Base-by-base conservation (phyloP, 139 green algal species). In the Chlamydomonas sp. region DNA sequence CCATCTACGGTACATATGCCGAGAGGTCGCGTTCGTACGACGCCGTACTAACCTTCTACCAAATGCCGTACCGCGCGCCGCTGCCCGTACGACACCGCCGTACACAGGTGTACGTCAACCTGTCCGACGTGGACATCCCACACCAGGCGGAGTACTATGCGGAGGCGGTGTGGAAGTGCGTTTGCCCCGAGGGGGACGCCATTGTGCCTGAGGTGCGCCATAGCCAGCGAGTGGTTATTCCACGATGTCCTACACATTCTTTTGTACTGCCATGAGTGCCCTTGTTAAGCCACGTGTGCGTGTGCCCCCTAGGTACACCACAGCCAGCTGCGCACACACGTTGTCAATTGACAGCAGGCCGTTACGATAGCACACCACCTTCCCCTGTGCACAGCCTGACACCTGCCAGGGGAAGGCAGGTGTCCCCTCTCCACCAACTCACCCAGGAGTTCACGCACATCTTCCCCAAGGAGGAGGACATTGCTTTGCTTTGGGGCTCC, bases 91-190 rank as follows among this genome's bases (percentile, higher is more conserved):
- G 68, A 61, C 60, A 82, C 59, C 60, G 69, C 60, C 60, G 68
- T 6, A 10, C 69, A 14, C 15, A 74, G 72, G 74, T 77, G 77
- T 89, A 89, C 77, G 68, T 60, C 77, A 20, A 63, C 4, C 68
- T 89, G 17, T 80, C 85, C 57, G 85, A 89, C 62, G 58, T 5
- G 61, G 85, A 89, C 77, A 78, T 89, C 17, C 67, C 59, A 4
- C 5, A 4, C 2, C 64, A 85, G 68, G 78, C 85, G 1, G n/a
- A 9, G 10, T n/a, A 17, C 5, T 89, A 79, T 61, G 59, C 78
- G 18, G 80, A 76, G 57, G 59, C 80, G 61, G 85, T 89, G 76
- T 75, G 85, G 84, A 49, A n/a, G n/a, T 85, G 57, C 60, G 80
- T 17, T 4, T 67, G 17, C 57, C 66, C 67, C 15, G 80, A 78